Evolutionary conservation across 805 yeast genomes (phyloP).

Genomic region (Kazachstania bromeliacearum): DNA sequence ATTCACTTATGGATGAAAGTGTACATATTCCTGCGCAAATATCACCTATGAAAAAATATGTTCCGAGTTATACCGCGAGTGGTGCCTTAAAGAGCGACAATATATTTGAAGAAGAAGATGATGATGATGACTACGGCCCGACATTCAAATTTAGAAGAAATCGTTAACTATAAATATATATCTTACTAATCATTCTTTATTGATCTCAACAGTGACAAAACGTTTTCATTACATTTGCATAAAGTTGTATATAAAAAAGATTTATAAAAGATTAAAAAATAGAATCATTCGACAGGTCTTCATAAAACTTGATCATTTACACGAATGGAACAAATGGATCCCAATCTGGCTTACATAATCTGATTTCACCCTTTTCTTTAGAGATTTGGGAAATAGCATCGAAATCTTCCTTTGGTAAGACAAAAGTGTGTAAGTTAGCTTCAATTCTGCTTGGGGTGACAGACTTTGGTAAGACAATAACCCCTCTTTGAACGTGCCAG

Average conservation of each 20-base stretch:
- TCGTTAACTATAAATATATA: slow-evolving; percentile 2
- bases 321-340: slow-evolving; percentile 11
- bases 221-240: no score
- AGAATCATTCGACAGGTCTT: no score
- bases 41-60: no score
- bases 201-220: no score
- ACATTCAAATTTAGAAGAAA: slow-evolving; percentile 28
- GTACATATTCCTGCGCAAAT: no score
- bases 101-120: neutral
- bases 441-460: slow-evolving; percentile 36
- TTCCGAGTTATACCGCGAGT: no score
- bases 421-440: slow-evolving; percentile 27
- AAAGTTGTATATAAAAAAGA: neutral
- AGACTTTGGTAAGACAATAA: slow-evolving; percentile 45
- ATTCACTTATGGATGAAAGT: neutral
- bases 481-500: slow-evolving; percentile 51
- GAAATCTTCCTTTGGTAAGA: slow-evolving; percentile 31
- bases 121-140: slow-evolving; percentile 17
- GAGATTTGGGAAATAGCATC: slow-evolving; percentile 22
- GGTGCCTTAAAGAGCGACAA: neutral
- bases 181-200: neutral
- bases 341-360: slow-evolving; percentile 25
- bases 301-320: no score
- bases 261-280: neutral
- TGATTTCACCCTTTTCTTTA: slow-evolving; percentile 24